Conservation (phyloP, 495 filamentous ascomycete species). For the Hypoxylon trugodes region DNA sequence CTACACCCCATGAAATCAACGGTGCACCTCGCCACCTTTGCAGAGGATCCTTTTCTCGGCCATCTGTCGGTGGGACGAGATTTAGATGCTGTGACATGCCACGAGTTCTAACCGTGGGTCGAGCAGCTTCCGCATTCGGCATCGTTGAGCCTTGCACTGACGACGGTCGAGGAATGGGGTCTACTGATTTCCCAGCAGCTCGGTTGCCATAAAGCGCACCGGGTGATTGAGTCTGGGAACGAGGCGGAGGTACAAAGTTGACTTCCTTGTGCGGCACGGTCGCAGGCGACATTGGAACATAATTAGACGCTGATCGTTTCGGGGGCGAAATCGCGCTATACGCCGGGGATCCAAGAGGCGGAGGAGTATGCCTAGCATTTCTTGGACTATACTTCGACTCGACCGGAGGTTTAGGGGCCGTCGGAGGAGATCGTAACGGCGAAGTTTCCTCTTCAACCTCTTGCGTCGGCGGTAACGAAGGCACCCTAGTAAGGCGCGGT, state of each 20-base stretch:
- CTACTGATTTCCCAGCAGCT: constrained; percentile 51
- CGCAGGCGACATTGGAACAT: constrained; percentile 50
- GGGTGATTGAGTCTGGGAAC: constrained; percentile 90
- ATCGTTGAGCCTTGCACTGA: constrained; percentile 67
- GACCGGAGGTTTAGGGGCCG: constrained; percentile 32
- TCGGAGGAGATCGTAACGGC: constrained; percentile 37
- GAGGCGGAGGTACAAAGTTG: constrained; percentile 65
- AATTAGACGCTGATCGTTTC: constrained; percentile 57
- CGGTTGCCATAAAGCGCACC: constrained; percentile 64
- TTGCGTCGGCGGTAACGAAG: constrained; percentile 60
- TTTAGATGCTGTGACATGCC: constrained; percentile 54
- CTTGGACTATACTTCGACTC: constrained; percentile 46
- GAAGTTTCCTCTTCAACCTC: constrained; percentile 62
- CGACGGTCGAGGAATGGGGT: constrained; percentile 71
- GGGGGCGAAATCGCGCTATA: constrained; percentile 60
- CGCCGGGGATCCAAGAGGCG: constrained; percentile 48
- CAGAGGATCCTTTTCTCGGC: constrained; percentile 78
- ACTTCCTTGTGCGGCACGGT: constrained; percentile 43
- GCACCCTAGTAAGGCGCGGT: constrained; percentile 51
- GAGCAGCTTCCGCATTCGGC: constrained; percentile 37
- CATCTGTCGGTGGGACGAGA: constrained; percentile 73
- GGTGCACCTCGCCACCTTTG: constrained; percentile 91
- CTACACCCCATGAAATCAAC: constrained; percentile 87
- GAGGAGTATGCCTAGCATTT: constrained; percentile 52
- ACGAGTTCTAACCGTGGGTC: constrained; percentile 40